These are phyloP conservation scores for Magnolia officinalis DNA, from an alignment of 164 flowering plant genomes.

Conservation along the genomic window DNA sequence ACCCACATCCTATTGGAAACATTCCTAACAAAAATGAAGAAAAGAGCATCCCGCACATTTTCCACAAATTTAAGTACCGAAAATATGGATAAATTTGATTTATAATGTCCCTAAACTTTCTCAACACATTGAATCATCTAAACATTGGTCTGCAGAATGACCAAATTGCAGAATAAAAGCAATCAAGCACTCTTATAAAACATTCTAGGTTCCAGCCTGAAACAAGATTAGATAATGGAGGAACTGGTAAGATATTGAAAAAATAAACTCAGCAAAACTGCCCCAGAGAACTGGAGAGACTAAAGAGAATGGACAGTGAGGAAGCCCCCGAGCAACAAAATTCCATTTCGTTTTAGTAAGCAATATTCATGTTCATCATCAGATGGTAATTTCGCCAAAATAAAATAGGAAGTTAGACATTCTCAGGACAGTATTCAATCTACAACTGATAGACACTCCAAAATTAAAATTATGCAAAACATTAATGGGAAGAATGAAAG, in stretches of 20 bases:
- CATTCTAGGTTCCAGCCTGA: neutral
- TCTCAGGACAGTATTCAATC: neutral
- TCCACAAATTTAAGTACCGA: neutral
- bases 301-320: neutral
- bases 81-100: neutral
- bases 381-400: neutral
- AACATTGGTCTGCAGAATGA: too few relatives aligned
- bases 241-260: neutral
- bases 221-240: neutral
- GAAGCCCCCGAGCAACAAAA: neutral
- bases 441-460: neutral
- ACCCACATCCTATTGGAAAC: neutral
- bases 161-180: neutral
- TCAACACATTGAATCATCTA: neutral
- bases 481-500: slow-evolving; percentile 6
- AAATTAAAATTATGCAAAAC: neutral
- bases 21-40: neutral
- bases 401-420: neutral
- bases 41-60: neutral
- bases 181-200: neutral
- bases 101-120: neutral
- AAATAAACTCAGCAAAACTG: neutral
- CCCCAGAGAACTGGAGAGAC: neutral
- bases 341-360: neutral
- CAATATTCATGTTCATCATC: neutral